Base-by-base conservation (phyloP, 2,329 filamentous ascomycete species). In the Colletotrichum sp. region DNA sequence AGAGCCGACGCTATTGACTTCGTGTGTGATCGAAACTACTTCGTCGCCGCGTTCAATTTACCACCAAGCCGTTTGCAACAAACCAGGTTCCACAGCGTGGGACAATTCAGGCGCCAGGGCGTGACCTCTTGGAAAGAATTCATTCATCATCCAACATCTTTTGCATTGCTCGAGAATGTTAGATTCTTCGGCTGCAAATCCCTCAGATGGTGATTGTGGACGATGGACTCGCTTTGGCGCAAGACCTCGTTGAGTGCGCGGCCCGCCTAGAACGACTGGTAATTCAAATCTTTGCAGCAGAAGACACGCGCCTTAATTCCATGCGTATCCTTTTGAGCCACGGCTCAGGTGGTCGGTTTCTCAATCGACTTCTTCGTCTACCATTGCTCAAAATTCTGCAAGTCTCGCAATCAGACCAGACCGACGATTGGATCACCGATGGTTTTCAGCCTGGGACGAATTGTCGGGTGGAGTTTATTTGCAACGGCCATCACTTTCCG, bases 171-270 rank as follows among this genome's bases (percentile, higher is more conserved):
- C n/a, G n/a, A 21, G 43, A 48, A 48, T 48, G n/a, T 48, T 21
- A 48, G 43, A 3, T 48, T 21, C 43, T 48, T 48, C 43, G 43
- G n/a, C 1, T 48, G 43, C 43, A 48, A 48, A 48, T 48, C 10
- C 43, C 18, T n/a, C n/a, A 48, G 43, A 1, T 2, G 39, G 16
- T 13, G 43, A 48, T 48, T 48, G 3, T 0, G 43, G n/a, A 48
- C 1, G 18, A 48, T 21, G 43, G 43, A 21, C n/a, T 21, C n/a
- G 0, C 9, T 48, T 3, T 48, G 5, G n/a, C 43, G 43, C 10
- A 0, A 12, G 1, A 0, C 0, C n/a, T 48, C 10, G 18, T 48
- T 13, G 10, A 21, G 0, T 0, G 10, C 6, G 43, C 43, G 10
- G n/a, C 6, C 6, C 43, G n/a, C 43, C n/a, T 48, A n/a, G 43